Evolutionary conservation across 78 protist species (phyloP), one percentile per base, ranked within the genome.

Genomic region (Polysphondylium violaceum): DNA sequence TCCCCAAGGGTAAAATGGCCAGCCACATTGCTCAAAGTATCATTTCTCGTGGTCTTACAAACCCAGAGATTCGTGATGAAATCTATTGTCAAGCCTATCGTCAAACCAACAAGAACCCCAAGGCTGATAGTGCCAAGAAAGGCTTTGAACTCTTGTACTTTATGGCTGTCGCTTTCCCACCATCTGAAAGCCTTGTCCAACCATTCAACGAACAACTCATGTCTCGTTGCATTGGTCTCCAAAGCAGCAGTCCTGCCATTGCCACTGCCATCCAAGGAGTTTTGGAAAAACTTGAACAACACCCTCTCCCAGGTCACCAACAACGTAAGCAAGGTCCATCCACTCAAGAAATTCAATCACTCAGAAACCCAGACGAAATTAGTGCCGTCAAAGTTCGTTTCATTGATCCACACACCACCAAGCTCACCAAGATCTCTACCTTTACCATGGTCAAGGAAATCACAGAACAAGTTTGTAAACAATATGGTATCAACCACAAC

Each of bases 41-140:
- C 23, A 25, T 69, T 33, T 25, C 65, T 25, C 33, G 59, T 35
- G 91, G 91, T 59, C 29, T 83, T 43, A 47, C 51, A 43, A 17
- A n/a, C 29, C 81, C 67, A 53, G 94, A 88, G 2, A 23, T 88
- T 14, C 38, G 94, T n/a, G 94, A 88, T 61, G 94, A 88, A 72
- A 47, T 88, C 53, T 88, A 65, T 73, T 68, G 83, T n/a, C 94
- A 88, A 55, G 77, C 56, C 41, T 69, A 78, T 73, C 86, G 88
- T 76, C 94, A 88, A 61, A 88, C 94, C 74, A 88, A 76, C 55
- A 33, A 50, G 16, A 88, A 88, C 50, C 94, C 94, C 33, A 74
- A 72, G 11, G 58, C 43, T 36, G 91, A 83, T 14, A 47, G 67
- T 1, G 23, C 63, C 17, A 50, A 58, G 23, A 74, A 64, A 56